Base-by-base conservation (phyloP, 805 yeast species). In the Sugiyamaella qingdaonensis region DNA sequence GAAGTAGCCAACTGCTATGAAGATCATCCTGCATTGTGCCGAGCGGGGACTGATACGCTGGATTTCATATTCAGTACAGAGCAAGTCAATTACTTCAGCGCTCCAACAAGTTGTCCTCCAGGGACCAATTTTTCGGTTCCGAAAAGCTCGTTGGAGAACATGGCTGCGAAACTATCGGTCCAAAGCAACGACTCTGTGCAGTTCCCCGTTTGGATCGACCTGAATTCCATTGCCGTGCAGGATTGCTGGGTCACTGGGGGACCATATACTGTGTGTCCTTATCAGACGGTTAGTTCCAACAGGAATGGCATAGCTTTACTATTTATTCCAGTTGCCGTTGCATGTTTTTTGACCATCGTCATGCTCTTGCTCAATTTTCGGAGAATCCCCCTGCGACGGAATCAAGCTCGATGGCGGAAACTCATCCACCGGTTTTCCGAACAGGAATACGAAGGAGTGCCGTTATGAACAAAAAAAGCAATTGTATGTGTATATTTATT, bases 231-330 rank as follows among this genome's bases (percentile, higher is more conserved):
- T 19, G 78, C 88, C 0, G 81, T 83, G 18, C 69, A 77, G 2
- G 78, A 81, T 51, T 91, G 98, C 64, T 92, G 94, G 91, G 90
- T 90, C 3, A 68, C 79, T 10, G 96, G 96, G 0, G 96, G 96
- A 0, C 80, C 88, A 0, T 75, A 79, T 56, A 84, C 92, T 0
- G 64, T 71, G 32, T 91, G 98, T 65, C 97, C 97, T 0, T 90
- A 90, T 64, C 80, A 78, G 53, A 73, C 72, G 45, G 76, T 77
- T 0, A 74, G 81, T 9, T 73, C 84, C 4, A 71, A 73, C 32
- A 73, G 81, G 49, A 79, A 79, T 48, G 84, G 88, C 57, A 79
- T 80, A 0, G 74, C 78, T 32, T 77, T 85, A 77, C 69, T 89
- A 19, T 78, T 85, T 0, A 90, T 95, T 0, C 81, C 85, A n/a